Evolutionary conservation across 805 yeast species (phyloP).

Genomic region (Ogataea degrootiae): DNA sequence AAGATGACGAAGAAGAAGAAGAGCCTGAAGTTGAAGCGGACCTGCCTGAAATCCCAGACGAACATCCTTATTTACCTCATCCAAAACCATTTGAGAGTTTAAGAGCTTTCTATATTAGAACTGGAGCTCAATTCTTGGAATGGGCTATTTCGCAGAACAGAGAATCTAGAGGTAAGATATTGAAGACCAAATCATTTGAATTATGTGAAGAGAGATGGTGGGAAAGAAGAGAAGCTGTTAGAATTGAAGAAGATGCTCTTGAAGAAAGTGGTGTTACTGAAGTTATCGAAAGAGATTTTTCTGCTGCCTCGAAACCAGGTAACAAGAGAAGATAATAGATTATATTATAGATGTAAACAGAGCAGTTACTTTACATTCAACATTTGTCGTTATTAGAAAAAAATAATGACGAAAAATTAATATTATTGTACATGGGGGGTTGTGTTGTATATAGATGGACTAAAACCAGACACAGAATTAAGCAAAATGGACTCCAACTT

Average conservation of each 20-base stretch:
- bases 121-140: constrained; percentile 81
- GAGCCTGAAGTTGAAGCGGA: constrained; percentile 65
- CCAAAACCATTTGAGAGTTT: constrained; percentile 89
- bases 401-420: not conserved
- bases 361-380: not conserved
- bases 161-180: constrained; percentile 82
- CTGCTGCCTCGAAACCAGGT: constrained; percentile 29
- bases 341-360: not conserved
- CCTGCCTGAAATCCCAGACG: constrained; percentile 76
- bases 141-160: constrained; percentile 89
- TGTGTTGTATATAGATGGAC: not conserved
- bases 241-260: constrained; percentile 79
- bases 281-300: constrained; percentile 67
- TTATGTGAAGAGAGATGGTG: constrained; percentile 94
- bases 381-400: not conserved
- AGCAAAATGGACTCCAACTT: constrained; percentile 95
- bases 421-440: not conserved
- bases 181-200: constrained; percentile 86
- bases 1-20: constrained; percentile 49
- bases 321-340: constrained; percentile 49
- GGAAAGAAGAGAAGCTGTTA: constrained; percentile 94
- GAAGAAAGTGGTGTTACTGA: constrained; percentile 95
- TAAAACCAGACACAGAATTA: constrained; percentile 26
- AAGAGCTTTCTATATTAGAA: constrained; percentile 78
- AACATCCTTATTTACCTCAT: constrained; percentile 95